Conservation (phyloP, 2,329 filamentous ascomycete species). For the Fusarium sp. region DNA sequence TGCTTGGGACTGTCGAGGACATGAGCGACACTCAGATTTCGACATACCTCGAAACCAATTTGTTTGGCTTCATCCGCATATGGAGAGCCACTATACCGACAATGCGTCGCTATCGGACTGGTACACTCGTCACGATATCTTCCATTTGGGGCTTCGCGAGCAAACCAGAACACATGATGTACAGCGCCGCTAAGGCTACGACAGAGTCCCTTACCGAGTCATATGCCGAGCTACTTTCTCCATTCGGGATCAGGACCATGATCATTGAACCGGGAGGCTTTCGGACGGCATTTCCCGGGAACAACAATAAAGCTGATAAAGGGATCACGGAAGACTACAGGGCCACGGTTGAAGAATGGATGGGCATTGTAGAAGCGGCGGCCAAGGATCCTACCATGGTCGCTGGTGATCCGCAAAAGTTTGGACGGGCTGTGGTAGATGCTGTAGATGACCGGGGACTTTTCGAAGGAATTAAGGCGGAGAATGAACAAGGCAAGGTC, state of each 20-base stretch:
- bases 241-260: constrained; percentile 17
- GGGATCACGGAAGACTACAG: constrained; percentile 14
- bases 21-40: constrained; percentile 22
- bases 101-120: constrained; percentile 7
- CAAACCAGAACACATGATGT: constrained; percentile 26
- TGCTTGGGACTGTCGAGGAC: constrained; percentile 15
- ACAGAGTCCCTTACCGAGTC: constrained; percentile 22
- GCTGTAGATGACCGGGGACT: constrained; percentile 1
- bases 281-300: constrained; percentile 14
- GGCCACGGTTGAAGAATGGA: constrained; percentile 6
- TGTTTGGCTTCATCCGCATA: constrained; percentile 12
- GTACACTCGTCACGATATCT: constrained; percentile 13
- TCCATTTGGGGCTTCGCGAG: constrained; percentile 19
- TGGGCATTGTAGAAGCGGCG: constrained; percentile 9
- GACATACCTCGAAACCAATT: constrained; percentile 13
- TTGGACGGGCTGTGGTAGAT: constrained; percentile 11
- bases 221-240: constrained; percentile 13
- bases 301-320: constrained; percentile 6
- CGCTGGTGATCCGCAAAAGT: constrained; percentile 11
- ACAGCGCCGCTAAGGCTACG: constrained; percentile 15
- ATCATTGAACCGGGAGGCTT: constrained; percentile 30
- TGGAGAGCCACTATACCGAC: constrained; percentile 22
- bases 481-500: neutral
- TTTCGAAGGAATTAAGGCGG: constrained; percentile 1
- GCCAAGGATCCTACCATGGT: constrained; percentile 9